Evolutionary conservation across 805 yeast genomes (phyloP).

Genomic region (Candida sphagnicola): DNA sequence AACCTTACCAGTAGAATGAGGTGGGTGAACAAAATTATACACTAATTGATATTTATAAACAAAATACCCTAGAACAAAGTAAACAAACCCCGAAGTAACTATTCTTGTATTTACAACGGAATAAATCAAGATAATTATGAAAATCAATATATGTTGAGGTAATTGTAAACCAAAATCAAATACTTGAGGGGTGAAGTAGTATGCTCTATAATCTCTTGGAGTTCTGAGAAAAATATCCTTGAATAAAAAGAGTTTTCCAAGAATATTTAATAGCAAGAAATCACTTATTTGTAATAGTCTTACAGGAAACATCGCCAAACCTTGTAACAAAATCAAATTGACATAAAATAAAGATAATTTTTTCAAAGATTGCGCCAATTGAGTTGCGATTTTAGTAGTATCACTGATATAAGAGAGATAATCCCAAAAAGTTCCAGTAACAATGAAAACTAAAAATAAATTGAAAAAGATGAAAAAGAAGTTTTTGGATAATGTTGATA

Average conservation of each 20-base stretch:
- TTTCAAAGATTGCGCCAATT: constrained; percentile 75
- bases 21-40: constrained; percentile 90
- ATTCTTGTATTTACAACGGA: constrained; percentile 88
- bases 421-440: constrained; percentile 60
- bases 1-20: constrained; percentile 93
- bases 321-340: constrained; percentile 76
- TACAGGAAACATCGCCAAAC: constrained; percentile 87
- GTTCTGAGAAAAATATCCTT: constrained; percentile 49
- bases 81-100: constrained; percentile 75
- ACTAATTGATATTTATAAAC: constrained; percentile 89
- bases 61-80: constrained; percentile 80
- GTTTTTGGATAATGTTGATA: constrained; percentile 54
- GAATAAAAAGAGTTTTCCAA: constrained; percentile 63
- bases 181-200: constrained; percentile 80
- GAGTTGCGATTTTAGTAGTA: constrained; percentile 83
- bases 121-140: constrained; percentile 81
- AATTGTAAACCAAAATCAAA: constrained; percentile 88
- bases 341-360: constrained; percentile 85
- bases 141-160: constrained; percentile 86
- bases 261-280: constrained; percentile 47
- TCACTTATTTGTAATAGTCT: constrained; percentile 68
- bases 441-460: constrained; percentile 56
- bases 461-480: constrained; percentile 59
- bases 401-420: constrained; percentile 61
- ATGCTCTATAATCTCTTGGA: constrained; percentile 72